phyloP scores from a whole-genome alignment of 129 eudicot species.

The Daucus carota region DH1_v3.0 NC_030385.2:10699501-10700000 shows the following conservation, averaged over 20 bases:
- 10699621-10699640: slow-evolving; percentile 98
- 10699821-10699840: slow-evolving; percentile 84
- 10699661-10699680: slow-evolving; percentile 98
- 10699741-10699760: slow-evolving; percentile 94
- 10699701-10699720: slow-evolving; percentile 95
- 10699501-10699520: background rate
- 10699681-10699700: slow-evolving; percentile 90
- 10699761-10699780: slow-evolving; percentile 91
- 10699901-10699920: background rate
- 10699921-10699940: slow-evolving; percentile 6
- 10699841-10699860: slow-evolving; percentile 92
- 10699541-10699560: background rate
- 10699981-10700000: slow-evolving; percentile 81
- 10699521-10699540: background rate
- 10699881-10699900: slow-evolving; percentile 13
- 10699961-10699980: slow-evolving; percentile 78
- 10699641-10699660: slow-evolving; percentile 71
- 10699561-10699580: background rate
- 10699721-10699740: slow-evolving; percentile 92
- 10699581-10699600: slow-evolving; percentile 23
- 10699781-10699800: slow-evolving; percentile 97
- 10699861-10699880: slow-evolving; percentile 35
- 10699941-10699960: slow-evolving; percentile 61
- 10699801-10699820: slow-evolving; percentile 97
- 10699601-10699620: slow-evolving; percentile 88